Evolutionary conservation across 2,329 filamentous ascomycete genomes (phyloP).

Genomic region (Apiospora marii): DNA sequence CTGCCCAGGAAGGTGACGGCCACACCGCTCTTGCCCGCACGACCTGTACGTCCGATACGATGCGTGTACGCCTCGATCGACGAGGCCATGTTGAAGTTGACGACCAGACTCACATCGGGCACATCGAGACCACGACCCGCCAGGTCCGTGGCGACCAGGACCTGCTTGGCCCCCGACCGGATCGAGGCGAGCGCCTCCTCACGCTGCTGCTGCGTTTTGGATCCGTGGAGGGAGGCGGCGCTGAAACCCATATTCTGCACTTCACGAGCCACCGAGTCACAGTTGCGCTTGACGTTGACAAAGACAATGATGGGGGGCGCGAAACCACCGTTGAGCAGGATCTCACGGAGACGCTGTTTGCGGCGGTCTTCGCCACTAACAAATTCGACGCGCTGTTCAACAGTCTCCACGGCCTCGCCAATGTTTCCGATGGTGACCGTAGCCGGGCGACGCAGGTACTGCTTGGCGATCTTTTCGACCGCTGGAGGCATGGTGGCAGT

Average conservation of each 20-base stretch:
- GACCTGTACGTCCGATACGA: conserved; percentile 93
- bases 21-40: conserved; percentile 95
- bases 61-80: conserved; percentile 97
- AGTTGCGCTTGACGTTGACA: conserved; percentile 99
- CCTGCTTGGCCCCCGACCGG: conserved; percentile 79
- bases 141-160: conserved; percentile 94
- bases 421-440: conserved; percentile 94
- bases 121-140: conserved; percentile 98
- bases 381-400: conserved; percentile 96
- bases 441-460: conserved; percentile 91
- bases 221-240: conserved; percentile 89
- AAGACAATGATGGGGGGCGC: conserved; percentile 95
- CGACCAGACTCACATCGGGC: conserved; percentile 87
- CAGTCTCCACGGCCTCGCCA: conserved; percentile 95
- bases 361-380: conserved; percentile 90
- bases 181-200: conserved; percentile 90
- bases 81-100: conserved; percentile 99
- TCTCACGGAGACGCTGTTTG: conserved; percentile 94
- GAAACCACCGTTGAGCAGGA: conserved; percentile 82
- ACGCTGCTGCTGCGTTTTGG: conserved; percentile 97
- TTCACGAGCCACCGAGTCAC: conserved; percentile 91
- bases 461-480: conserved; percentile 95
- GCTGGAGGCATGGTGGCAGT: conserved; percentile 95
- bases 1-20: conserved; percentile 94
- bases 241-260: conserved; percentile 95